Base-by-base conservation (phyloP, 1,284 basidiomycete species). In the Cystobasidium pallidum region DNA sequence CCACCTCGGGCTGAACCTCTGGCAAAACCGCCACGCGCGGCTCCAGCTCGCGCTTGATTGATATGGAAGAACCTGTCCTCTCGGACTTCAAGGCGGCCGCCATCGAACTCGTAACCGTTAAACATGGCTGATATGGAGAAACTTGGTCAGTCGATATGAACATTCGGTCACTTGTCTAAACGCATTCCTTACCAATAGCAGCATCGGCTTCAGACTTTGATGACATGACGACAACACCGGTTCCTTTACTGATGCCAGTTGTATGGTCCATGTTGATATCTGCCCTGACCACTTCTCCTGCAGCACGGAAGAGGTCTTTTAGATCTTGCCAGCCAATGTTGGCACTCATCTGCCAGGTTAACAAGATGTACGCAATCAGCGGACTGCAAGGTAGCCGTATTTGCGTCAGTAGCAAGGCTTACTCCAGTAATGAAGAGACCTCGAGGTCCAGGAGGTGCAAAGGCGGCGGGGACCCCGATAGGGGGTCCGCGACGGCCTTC, bases 281-380 rank as follows among this genome's bases (percentile, higher is more conserved):
- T 70, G 95, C 93, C 47, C 94, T 88, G 74, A 96, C 87, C 77
- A 97, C 93, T 79, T 91, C 92, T 30, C 95, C 94, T 47, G 94
- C 92, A 36, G 91, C 88, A 68, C 94, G 88, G 88, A 98, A 97
- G 36, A 98, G 84, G 81, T 98, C 94, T 81, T 98, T 99, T 73
- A 99, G 85, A 80, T 99, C 95, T 81, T 99, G 95, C 95, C 95
- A 99, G 47, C 92, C 92, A 36, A 93, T 93, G 82, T 94, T 92
- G 79, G 91, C 91, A 0, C 94, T 95, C 26, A 97, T 82, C 93
- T 96, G 77, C 8, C 68, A 73, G 52, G 51, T 13, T 34, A 26
- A 51, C 2, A 88, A 30, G 92, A 91, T 75, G 91, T 86, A 82
- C 92, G 92, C 72, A 43, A 30, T 75, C 66, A 30, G 61, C 71